phyloP scores from a whole-genome alignment of 305 asterid species.

The Rubia balearica region DNA sequence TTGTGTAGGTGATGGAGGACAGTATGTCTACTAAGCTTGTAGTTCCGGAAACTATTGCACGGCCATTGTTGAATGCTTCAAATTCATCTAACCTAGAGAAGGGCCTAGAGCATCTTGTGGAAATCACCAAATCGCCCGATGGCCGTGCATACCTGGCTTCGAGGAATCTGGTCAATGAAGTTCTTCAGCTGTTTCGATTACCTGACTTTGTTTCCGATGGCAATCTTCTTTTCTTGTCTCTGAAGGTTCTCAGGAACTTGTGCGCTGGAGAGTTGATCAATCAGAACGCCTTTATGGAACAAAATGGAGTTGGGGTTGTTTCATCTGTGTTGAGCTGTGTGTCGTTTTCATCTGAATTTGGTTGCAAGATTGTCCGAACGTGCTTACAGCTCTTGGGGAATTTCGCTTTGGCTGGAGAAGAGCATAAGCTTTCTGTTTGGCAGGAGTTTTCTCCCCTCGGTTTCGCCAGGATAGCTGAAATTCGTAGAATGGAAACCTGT shows the following conservation, averaged over 20 bases:
- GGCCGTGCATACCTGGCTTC: slow-evolving; percentile 66
- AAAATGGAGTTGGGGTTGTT: slow-evolving; percentile 45
- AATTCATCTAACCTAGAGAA: slow-evolving; percentile 34
- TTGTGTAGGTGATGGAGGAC: slow-evolving; percentile 30
- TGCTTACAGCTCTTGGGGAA: slow-evolving; percentile 72
- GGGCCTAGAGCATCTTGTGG: slow-evolving; percentile 48
- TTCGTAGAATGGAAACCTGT: slow-evolving; percentile 45
- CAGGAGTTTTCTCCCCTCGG: slow-evolving; percentile 37
- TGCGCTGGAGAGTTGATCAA: slow-evolving; percentile 68
- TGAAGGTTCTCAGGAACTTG: slow-evolving; percentile 68
- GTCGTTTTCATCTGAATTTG: slow-evolving; percentile 33
- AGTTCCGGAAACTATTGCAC: slow-evolving; percentile 29
- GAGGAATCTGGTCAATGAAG: slow-evolving; percentile 27
- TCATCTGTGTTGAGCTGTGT: slow-evolving; percentile 30
- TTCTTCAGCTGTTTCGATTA: slow-evolving; percentile 49
- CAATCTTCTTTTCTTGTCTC: slow-evolving; percentile 36
- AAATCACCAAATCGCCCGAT: slow-evolving; percentile 44
- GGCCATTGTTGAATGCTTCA: slow-evolving; percentile 38
- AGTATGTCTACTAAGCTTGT: slow-evolving; percentile 15
- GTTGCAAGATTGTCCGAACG: slow-evolving; percentile 32
- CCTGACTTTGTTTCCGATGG: slow-evolving; percentile 28
- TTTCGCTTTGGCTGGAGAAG: slow-evolving; percentile 60
- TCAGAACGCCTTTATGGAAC: slow-evolving; percentile 57
- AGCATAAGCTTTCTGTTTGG: slow-evolving; percentile 55
- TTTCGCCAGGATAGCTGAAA: slow-evolving; percentile 50